These are phyloP conservation scores for Blastobotrys capitulatus DNA, from an alignment of 1,139 yeast genomes.

Conservation along the genomic window DNA sequence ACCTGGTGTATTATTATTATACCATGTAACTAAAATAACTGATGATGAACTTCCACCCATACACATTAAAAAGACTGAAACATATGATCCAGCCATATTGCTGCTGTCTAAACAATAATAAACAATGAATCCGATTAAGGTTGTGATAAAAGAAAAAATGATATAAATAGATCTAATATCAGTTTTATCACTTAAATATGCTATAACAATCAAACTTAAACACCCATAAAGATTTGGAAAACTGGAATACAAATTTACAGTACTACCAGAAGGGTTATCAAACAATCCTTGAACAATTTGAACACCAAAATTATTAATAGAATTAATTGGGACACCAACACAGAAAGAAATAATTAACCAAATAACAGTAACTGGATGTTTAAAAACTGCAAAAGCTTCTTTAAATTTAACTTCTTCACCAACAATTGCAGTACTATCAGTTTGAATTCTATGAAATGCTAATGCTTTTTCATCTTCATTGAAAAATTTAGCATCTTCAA, in stretches of 20 bases:
- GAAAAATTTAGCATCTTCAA: constrained; percentile 48
- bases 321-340: constrained; percentile 46
- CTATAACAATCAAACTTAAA: constrained; percentile 40
- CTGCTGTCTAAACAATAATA: constrained; percentile 41
- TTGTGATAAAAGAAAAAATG: constrained; percentile 36
- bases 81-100: constrained; percentile 44
- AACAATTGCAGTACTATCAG: constrained; percentile 42
- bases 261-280: too few species aligned
- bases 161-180: constrained; percentile 41
- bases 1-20: constrained; percentile 47
- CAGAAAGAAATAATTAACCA: constrained; percentile 45
- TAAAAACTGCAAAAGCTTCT: constrained; percentile 46
- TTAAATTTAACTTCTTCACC: constrained; percentile 40
- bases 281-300: constrained; percentile 48
- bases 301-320: constrained; percentile 48
- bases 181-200: constrained; percentile 44
- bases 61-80: constrained; percentile 50
- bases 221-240: constrained; percentile 55
- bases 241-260: too few species aligned
- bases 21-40: constrained; percentile 47
- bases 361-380: constrained; percentile 45
- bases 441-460: constrained; percentile 38
- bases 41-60: constrained; percentile 47
- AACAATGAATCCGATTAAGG: constrained; percentile 43
- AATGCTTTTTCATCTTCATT: constrained; percentile 27